Evolutionary conservation across 495 filamentous ascomycete species (phyloP).

Genomic region (Poronia punctata): DNA sequence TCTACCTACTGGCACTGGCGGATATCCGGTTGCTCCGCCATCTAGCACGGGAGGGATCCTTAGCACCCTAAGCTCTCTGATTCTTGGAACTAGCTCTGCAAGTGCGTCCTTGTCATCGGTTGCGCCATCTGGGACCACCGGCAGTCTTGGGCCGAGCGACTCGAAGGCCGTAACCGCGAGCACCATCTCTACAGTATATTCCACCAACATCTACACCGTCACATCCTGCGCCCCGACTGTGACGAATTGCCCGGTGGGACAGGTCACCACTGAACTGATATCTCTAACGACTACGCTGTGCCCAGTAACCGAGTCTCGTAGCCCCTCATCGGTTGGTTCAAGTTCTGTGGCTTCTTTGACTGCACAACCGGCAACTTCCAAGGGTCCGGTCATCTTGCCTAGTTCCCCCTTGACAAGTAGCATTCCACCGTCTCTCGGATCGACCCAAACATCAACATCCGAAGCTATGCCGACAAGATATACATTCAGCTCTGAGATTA

Average conservation of each 20-base stretch:
- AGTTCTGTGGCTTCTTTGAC: conserved; percentile 3
- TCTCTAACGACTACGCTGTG: conserved; percentile 52
- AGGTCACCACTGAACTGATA: conserved; percentile 47
- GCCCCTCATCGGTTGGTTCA: conserved; percentile 1
- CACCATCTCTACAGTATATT: conserved; percentile 52
- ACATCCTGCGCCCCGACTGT: conserved; percentile 50
- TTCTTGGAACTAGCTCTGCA: conserved; percentile 19
- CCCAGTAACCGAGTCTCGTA: conserved; percentile 38
- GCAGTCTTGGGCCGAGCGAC: conserved; percentile 1
- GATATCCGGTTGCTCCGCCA: conserved; percentile 3
- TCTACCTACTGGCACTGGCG: neutral
- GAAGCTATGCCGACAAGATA: conserved; percentile 22
- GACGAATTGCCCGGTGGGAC: conserved; percentile 50
- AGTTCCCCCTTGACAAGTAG: neutral
- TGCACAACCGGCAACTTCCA: no score
- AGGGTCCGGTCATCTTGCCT: no score
- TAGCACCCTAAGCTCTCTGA: conserved; percentile 20
- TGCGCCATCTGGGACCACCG: conserved; percentile 7
- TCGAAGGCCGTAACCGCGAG: no score
- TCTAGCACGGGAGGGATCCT: conserved; percentile 17
- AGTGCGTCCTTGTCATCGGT: no score
- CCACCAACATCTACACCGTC: conserved; percentile 50
- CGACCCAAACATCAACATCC: conserved; percentile 5
- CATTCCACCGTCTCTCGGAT: neutral
- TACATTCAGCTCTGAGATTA: conserved; percentile 25